Evolutionary conservation across 345 rosid species (phyloP), one percentile per base, ranked within the genome.

Genomic region (Euphorbia peplus): DNA sequence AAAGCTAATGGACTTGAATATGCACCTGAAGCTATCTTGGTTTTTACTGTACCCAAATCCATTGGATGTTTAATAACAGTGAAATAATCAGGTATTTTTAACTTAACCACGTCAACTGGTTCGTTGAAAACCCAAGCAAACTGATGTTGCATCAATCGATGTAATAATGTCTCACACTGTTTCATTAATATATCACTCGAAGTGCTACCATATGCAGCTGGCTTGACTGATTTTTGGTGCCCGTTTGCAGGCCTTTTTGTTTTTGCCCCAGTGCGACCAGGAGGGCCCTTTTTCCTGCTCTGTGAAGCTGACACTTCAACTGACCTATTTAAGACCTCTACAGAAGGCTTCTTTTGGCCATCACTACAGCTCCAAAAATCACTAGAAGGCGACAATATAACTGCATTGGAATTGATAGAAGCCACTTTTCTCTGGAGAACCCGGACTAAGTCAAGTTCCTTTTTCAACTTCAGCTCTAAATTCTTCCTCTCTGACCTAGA

Each of bases 41-140:
- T 74, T 73, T 86, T 84, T 70, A 93, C 85, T 4, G 97, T 91
- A 42, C 92, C 92, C 76, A 93, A 83, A 83, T 91, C 95, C 98
- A 93, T 91, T n/a, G 97, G 98, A 41, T 84, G 84, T 78, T 88
- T 91, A 65, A 93, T 81, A 80, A 93, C 82, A 35, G 78, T 82
- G 57, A 85, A 85, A 71, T 93, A 93, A 76, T 93, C 98, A 4
- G 97, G 97, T 69, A 91, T 88, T 60, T 93, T 91, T 80, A 91
- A 72, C 82, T 75, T 66, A 47, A 82, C 91, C 63, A 80, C 88
- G 79, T 93, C 96, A 73, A 91, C 98, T 24, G 96, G 95, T 51
- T 53, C 63, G 35, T 83, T 89, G 72, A 91, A 91, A 56, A 82
- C 77, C 90, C 90, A 88, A 53, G 86, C 84, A 68, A 37, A 78